These are phyloP conservation scores for Aspergillus tamarii DNA, from an alignment of 2,329 filamentous ascomycete species.

Conservation along the genomic window DNA sequence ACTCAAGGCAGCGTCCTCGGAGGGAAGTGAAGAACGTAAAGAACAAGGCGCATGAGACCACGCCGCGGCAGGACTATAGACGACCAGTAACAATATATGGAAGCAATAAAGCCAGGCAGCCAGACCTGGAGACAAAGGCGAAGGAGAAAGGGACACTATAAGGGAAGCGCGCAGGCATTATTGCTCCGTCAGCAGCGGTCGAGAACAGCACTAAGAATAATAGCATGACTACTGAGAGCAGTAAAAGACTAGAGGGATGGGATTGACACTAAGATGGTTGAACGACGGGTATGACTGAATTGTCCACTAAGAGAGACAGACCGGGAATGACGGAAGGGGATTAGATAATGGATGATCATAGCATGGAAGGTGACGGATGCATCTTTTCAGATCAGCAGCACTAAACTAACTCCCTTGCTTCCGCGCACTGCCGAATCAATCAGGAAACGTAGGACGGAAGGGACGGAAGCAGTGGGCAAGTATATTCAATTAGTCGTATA, in stretches of 20 bases:
- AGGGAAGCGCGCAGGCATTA: conserved; percentile 19
- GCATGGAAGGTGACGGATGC: conserved; percentile 27
- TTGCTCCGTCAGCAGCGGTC: conserved; percentile 23
- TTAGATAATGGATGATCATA: conserved; percentile 24
- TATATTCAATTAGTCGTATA: neutral
- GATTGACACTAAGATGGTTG: conserved; percentile 12
- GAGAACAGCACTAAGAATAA: conserved; percentile 20
- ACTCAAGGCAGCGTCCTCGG: conserved; percentile 1
- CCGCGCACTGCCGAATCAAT: conserved; percentile 24
- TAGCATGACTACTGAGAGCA: conserved; percentile 1
- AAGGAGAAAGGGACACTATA: conserved; percentile 25
- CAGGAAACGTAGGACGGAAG: conserved; percentile 20
- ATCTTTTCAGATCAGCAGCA: conserved; percentile 15
- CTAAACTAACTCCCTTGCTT: conserved; percentile 17
- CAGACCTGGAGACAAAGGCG: conserved; percentile 16
- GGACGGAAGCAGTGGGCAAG: conserved; percentile 13
- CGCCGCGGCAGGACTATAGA: conserved; percentile 3
- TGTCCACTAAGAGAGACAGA: conserved; percentile 20
- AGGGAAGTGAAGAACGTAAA: conserved; percentile 5
- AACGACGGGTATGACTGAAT: conserved; percentile 3
- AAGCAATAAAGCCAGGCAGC: conserved; percentile 17
- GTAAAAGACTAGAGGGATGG: neutral
- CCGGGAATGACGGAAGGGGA: conserved; percentile 30
- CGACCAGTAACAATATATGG: conserved; percentile 14
- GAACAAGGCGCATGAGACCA: conserved; percentile 5